phyloP scores from a whole-genome alignment of 768 basidiomycete species.

The Boletellus sp. region DNA sequence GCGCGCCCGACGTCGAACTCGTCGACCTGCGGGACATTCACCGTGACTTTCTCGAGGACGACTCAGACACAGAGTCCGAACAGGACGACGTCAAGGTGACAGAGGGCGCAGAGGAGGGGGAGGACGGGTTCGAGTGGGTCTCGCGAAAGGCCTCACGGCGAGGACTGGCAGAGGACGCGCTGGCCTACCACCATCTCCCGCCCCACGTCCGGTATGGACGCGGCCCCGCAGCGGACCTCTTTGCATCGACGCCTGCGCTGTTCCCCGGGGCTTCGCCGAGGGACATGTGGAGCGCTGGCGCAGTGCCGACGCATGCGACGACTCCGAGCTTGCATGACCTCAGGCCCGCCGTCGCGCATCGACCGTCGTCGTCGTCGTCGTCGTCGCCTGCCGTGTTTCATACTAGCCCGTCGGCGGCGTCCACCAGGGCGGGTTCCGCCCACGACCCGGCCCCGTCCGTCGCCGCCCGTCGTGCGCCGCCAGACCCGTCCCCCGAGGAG shows the following conservation, averaged over 20 bases:
- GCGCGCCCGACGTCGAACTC: conserved; percentile 81
- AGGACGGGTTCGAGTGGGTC: conserved; percentile 84
- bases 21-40: conserved; percentile 92
- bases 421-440: conserved; percentile 18
- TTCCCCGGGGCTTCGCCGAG: conserved; percentile 33
- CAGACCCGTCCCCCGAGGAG: conserved; percentile 19
- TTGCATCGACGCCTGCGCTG: conserved; percentile 49
- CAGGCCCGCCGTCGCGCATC: conserved; percentile 27
- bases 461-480: conserved; percentile 13
- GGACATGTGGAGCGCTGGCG: conserved; percentile 42
- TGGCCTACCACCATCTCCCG: conserved; percentile 66
- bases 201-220: conserved; percentile 69
- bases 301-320: conserved; percentile 10
- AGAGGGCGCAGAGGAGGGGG: conserved; percentile 53
- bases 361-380: neutral
- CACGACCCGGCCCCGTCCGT: conserved; percentile 12
- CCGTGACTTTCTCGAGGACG: conserved; percentile 87
- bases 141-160: conserved; percentile 57
- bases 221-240: conserved; percentile 55
- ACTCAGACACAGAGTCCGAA: conserved; percentile 32
- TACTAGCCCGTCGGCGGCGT: conserved; percentile 33
- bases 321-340: conserved; percentile 37
- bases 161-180: conserved; percentile 47
- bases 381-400: conserved; percentile 24
- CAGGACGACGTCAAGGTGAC: conserved; percentile 44